phyloP scores from a whole-genome alignment of 495 filamentous ascomycete species.

The Clavariopsis aquatica region DNA sequence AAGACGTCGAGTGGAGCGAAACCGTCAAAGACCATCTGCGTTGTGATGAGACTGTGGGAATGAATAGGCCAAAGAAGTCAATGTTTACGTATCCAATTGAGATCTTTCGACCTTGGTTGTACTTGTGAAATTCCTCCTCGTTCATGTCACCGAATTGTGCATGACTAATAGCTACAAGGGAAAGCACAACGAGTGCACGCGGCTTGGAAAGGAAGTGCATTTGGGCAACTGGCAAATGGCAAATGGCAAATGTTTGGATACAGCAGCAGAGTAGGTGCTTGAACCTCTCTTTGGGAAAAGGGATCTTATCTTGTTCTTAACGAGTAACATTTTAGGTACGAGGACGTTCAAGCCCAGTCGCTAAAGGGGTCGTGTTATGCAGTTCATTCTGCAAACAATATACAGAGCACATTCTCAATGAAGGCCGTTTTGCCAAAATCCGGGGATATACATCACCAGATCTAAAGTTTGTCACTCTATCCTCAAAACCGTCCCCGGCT shows the following conservation, averaged over 20 bases:
- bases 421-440: too few species aligned
- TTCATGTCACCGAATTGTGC: background rate
- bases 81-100: background rate
- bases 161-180: background rate
- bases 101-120: background rate
- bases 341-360: too few species aligned
- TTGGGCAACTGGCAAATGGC: background rate
- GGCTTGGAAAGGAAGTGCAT: background rate
- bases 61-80: too few species aligned
- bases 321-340: too few species aligned
- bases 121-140: background rate
- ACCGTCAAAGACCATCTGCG: background rate
- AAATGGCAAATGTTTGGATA: too few species aligned
- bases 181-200: background rate
- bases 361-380: too few species aligned
- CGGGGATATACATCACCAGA: background rate
- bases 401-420: too few species aligned
- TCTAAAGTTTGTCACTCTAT: background rate
- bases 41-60: background rate
- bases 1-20: background rate
- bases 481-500: background rate
- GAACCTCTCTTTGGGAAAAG: too few species aligned
- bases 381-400: too few species aligned
- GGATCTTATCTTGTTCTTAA: too few species aligned
- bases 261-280: too few species aligned